These are phyloP conservation scores for Hymenotorrendiella dingleyae DNA, from an alignment of 2,329 filamentous ascomycete species.

Conservation along the genomic window DNA sequence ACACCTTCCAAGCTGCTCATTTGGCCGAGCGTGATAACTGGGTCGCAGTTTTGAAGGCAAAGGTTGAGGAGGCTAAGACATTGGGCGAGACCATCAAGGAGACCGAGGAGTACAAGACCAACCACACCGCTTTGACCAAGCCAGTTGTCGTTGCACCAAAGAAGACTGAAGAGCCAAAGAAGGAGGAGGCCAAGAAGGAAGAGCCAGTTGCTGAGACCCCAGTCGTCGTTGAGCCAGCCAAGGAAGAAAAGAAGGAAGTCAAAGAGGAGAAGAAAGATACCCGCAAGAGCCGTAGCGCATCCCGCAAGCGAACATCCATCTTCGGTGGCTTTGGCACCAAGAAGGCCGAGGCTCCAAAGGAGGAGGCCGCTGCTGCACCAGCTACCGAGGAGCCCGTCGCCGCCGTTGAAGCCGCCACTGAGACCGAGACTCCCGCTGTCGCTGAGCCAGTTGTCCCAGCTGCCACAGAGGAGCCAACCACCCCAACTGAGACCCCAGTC, in stretches of 20 bases:
- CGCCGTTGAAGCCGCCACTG: slow-evolving; percentile 27
- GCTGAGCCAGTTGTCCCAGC: slow-evolving; percentile 37
- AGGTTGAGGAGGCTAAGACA: slow-evolving; percentile 80
- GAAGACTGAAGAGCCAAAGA: slow-evolving; percentile 42
- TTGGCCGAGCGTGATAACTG: slow-evolving; percentile 83
- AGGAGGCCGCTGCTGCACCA: slow-evolving; percentile 24
- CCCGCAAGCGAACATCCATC: slow-evolving; percentile 60
- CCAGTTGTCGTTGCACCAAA: slow-evolving; percentile 32
- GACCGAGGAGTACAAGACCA: slow-evolving; percentile 79
- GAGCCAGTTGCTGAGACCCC: slow-evolving; percentile 28
- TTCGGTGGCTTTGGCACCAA: slow-evolving; percentile 47
- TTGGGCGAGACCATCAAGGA: slow-evolving; percentile 65
- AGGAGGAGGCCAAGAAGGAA: slow-evolving; percentile 33
- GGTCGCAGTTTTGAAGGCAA: slow-evolving; percentile 76
- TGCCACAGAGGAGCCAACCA: slow-evolving; percentile 3
- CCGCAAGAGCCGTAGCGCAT: slow-evolving; percentile 56
- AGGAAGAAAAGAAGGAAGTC: slow-evolving; percentile 30
- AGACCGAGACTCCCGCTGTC: slow-evolving; percentile 25
- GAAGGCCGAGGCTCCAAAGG: slow-evolving; percentile 32
- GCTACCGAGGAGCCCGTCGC: slow-evolving; percentile 26
- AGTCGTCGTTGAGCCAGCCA: slow-evolving; percentile 32
- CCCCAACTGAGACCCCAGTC: slow-evolving; percentile 30
- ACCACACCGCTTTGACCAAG: slow-evolving; percentile 34
- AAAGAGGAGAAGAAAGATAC: slow-evolving; percentile 50
- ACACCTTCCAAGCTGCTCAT: slow-evolving; percentile 79